phyloP scores from a whole-genome alignment of 2,329 filamentous ascomycete species.

The Clarireedia hainanense region DNA sequence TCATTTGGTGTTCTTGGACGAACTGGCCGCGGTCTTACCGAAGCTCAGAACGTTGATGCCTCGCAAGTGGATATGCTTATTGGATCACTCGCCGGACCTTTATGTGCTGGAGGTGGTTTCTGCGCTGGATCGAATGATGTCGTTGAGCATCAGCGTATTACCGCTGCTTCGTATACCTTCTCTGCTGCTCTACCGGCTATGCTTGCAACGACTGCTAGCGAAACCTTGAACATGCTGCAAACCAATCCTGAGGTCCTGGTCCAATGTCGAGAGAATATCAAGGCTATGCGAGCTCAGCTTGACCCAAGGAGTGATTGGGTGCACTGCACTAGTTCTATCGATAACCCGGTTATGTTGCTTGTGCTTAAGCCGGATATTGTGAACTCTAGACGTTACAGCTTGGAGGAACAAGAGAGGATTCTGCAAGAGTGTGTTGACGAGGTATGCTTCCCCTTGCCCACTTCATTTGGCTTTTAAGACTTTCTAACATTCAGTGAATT shows the following conservation, averaged over 20 bases:
- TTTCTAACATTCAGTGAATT: constrained; percentile 10
- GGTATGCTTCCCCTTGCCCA: constrained; percentile 43
- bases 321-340: constrained; percentile 65
- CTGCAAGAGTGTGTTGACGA: constrained; percentile 94
- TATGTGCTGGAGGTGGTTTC: constrained; percentile 92
- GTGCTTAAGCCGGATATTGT: constrained; percentile 79
- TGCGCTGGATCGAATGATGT: constrained; percentile 88
- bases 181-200: constrained; percentile 91
- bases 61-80: constrained; percentile 95
- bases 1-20: constrained; percentile 91
- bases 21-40: constrained; percentile 85
- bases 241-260: constrained; percentile 74
- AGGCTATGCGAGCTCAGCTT: constrained; percentile 75
- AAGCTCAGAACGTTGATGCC: constrained; percentile 93
- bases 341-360: constrained; percentile 83
- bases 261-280: constrained; percentile 78
- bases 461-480: background rate
- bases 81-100: constrained; percentile 79
- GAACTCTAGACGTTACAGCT: constrained; percentile 55
- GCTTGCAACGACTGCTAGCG: constrained; percentile 89
- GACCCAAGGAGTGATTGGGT: constrained; percentile 95
- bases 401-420: constrained; percentile 74
- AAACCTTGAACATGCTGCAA: constrained; percentile 80
- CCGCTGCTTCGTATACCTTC: constrained; percentile 86
- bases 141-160: constrained; percentile 92